Evolutionary conservation across 371 early-diverging fungal species (phyloP), one percentile per base, ranked within the genome.

Genomic region (Chytridium lagenaria): DNA sequence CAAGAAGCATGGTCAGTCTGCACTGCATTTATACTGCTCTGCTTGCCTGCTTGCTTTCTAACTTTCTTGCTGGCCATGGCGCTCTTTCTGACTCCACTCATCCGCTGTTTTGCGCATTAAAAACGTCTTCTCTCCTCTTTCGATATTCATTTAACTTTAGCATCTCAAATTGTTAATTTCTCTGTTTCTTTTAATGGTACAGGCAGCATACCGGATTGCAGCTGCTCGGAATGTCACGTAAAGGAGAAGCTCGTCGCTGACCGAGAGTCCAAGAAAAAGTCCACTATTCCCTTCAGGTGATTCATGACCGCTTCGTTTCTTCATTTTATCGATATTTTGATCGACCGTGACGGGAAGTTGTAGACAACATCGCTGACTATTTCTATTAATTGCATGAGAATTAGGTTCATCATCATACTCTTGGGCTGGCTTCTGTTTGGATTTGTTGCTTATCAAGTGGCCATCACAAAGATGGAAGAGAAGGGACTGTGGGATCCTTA

Each of bases 401-500:
- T 36, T 50, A 72, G 70, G 55, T 38, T 59, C 38, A 73, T 83
- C 36, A 63, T 81, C 33, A 40, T 81, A n/a, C 22, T 76, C 15
- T 36, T 82, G 22, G 84, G 82, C 1, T 98, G 98, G 97, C 73
- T 85, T 23, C 78, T 92, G 50, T 88, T 95, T 74, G 91, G 84
- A 7, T 86, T 92, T 67, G 84, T 94, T 15, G 87, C 89, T 16
- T 92, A 95, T 83, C 84, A 92, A 72, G 91, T 92, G 30, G 85
- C 90, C 50, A 91, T 88, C 61, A 91, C 92, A 23, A 83, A 87
- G 69, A 73, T 90, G 33, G 90, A 90, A 67, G 84, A 87, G 72
- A 81, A 85, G 34, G 88, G 85, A 50, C 80, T 85, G 33, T 98
- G 95, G 94, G 95, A 98, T 83, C 98, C 98, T 34, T 98, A 92